Percentiles rank a stretch among this genome's conserved stretches.
phyloP scores from a whole-genome alignment of 352 stramenopile species.

The Globisporangium paddicum region DNA sequence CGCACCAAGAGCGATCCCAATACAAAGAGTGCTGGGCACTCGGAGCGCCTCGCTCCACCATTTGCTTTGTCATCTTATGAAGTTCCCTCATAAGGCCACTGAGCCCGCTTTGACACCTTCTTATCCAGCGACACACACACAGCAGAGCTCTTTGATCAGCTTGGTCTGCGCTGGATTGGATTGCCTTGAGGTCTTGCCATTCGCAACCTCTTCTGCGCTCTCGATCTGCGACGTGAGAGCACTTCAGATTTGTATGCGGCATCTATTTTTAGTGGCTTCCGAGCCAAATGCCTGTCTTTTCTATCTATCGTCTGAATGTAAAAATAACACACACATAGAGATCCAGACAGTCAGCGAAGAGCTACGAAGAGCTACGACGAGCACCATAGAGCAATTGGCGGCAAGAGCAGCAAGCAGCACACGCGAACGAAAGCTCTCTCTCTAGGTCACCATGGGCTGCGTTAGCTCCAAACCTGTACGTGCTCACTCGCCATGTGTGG shows the following conservation, averaged over 20 bases:
- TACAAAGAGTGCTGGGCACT: too few relatives aligned
- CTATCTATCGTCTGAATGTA: neutral
- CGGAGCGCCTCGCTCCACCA: too few relatives aligned
- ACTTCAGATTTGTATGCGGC: constrained; percentile 10
- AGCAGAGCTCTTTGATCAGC: too few relatives aligned
- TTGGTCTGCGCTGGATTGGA: too few relatives aligned
- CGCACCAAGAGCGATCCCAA: too few relatives aligned
- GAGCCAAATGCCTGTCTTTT: too few relatives aligned
- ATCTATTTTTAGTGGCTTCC: constrained; percentile 4
- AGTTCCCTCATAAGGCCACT: too few relatives aligned
- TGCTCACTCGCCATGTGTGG: neutral
- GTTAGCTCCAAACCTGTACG: constrained; percentile 69
- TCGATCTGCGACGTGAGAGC: constrained; percentile 12
- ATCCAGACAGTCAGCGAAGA: constrained; percentile 1
- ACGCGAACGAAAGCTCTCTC: constrained; percentile 5
- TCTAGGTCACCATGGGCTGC: constrained; percentile 49
- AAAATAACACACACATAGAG: constrained; percentile 3
- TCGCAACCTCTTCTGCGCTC: too few relatives aligned
- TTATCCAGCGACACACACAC: too few relatives aligned
- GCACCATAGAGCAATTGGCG: constrained; percentile 2
- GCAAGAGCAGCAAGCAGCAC: constrained; percentile 13
- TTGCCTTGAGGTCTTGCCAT: too few relatives aligned
- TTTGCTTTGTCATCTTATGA: too few relatives aligned
- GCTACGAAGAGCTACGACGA: neutral
- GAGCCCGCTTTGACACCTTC: too few relatives aligned